A percentile compares a stretch with the other conserved stretches of the same genome.
phyloP scores from a whole-genome alignment of 2,329 filamentous ascomycete genomes.

The Aspergillus awamori region DNA sequence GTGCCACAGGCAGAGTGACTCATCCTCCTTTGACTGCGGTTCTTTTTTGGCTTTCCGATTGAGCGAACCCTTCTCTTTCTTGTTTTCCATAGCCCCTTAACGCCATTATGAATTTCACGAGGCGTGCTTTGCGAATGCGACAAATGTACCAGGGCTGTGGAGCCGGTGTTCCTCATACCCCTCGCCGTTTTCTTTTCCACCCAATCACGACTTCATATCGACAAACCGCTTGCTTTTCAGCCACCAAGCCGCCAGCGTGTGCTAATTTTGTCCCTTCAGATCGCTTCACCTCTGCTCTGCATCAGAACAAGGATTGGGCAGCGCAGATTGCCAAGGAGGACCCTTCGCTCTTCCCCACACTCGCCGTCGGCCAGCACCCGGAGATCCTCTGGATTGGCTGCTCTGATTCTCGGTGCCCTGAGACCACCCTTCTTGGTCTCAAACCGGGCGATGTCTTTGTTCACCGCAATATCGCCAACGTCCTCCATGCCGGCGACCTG shows the following conservation, averaged over 20 bases:
- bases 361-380: constrained; percentile 67
- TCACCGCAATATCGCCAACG: constrained; percentile 89
- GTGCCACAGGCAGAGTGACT: background rate
- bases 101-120: constrained; percentile 25
- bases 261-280: constrained; percentile 45
- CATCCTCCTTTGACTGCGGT: background rate
- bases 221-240: constrained; percentile 23
- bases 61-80: too few species aligned
- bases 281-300: constrained; percentile 64
- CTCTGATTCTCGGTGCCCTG: constrained; percentile 81
- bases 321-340: constrained; percentile 66
- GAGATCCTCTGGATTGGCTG: constrained; percentile 79
- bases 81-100: background rate
- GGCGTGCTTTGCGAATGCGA: constrained; percentile 21
- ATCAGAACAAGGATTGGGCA: constrained; percentile 72
- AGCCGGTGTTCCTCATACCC: background rate
- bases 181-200: background rate
- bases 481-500: constrained; percentile 74
- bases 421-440: constrained; percentile 77
- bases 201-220: constrained; percentile 4
- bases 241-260: constrained; percentile 23
- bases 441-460: constrained; percentile 85
- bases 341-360: constrained; percentile 69
- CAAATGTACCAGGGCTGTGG: background rate
- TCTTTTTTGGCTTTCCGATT: background rate